Evolutionary conservation across 2,329 filamentous ascomycete genomes (phyloP).

Genomic region (Penicillium sumatraense): DNA sequence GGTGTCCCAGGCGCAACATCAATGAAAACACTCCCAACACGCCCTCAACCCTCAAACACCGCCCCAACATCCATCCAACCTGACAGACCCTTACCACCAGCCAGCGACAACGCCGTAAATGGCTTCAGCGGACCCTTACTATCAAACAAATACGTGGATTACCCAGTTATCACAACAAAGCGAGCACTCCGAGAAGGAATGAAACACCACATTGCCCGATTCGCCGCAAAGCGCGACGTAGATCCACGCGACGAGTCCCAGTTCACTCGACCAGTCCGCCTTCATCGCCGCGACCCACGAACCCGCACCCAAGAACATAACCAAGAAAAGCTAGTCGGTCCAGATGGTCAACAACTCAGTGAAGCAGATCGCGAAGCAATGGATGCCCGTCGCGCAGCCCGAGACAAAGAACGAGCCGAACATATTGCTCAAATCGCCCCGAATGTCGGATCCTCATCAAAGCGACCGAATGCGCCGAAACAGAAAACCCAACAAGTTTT

Average conservation of each 20-base stretch:
- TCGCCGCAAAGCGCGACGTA: conserved; percentile 66
- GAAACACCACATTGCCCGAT: conserved; percentile 85
- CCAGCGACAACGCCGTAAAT: conserved; percentile 42
- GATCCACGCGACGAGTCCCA: conserved; percentile 77
- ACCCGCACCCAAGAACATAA: conserved; percentile 61
- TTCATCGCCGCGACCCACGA: conserved; percentile 86
- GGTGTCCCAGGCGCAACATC: conserved; percentile 26
- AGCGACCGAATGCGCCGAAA: conserved; percentile 67
- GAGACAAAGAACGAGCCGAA: conserved; percentile 81
- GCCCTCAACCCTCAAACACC: conserved; percentile 22
- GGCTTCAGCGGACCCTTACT: conserved; percentile 49
- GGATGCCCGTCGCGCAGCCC: conserved; percentile 69
- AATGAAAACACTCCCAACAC: conserved; percentile 30
- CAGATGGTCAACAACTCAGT: conserved; percentile 59
- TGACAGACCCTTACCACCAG: conserved; percentile 6
- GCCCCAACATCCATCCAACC: conserved; percentile 12
- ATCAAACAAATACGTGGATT: conserved; percentile 55
- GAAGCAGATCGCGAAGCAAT: conserved; percentile 67
- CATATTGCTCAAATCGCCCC: conserved; percentile 94
- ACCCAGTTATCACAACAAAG: conserved; percentile 81
- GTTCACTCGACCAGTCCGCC: conserved; percentile 83
- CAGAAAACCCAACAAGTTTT: conserved; percentile 89
- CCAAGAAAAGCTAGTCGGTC: conserved; percentile 46
- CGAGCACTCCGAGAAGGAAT: conserved; percentile 76
- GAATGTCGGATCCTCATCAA: conserved; percentile 69